phyloP scores from a whole-genome alignment of 371 early-diverging fungal species.

The Mortierella sp. region DNA sequence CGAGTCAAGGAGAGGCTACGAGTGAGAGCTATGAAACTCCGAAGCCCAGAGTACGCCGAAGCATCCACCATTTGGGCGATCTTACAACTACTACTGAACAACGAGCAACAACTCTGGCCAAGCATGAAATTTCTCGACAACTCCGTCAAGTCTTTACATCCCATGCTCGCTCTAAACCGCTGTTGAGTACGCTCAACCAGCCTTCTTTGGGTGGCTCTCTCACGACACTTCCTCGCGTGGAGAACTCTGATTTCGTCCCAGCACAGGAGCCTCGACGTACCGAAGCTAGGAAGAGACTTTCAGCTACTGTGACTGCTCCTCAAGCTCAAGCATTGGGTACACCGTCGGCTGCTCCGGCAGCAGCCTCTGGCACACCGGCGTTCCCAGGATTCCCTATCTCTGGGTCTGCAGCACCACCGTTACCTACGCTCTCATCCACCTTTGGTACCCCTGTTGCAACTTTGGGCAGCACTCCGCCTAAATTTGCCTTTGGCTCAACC shows the following conservation, averaged over 20 bases:
- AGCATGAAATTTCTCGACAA: constrained; percentile 25
- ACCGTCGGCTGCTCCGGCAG: neutral
- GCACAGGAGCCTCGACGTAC: constrained; percentile 36
- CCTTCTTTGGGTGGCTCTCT: constrained; percentile 7
- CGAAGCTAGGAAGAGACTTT: constrained; percentile 42
- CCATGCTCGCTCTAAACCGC: constrained; percentile 10
- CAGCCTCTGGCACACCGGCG: neutral
- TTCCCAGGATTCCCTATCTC: constrained; percentile 5
- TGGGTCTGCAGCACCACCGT: neutral
- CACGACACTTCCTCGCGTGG: constrained; percentile 20
- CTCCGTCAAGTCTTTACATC: constrained; percentile 26
- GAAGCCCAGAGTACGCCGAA: neutral
- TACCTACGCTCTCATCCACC: neutral
- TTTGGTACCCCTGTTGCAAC: constrained; percentile 7
- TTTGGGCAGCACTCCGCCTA: neutral
- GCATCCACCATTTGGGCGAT: constrained; percentile 5
- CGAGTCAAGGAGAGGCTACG: neutral
- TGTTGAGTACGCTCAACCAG: constrained; percentile 11
- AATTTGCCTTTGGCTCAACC: neutral
- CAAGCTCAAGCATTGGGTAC: constrained; percentile 9
- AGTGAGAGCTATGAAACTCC: neutral
- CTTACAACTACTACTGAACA: neutral
- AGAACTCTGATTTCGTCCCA: constrained; percentile 21
- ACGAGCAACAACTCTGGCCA: constrained; percentile 14
- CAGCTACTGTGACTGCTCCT: constrained; percentile 16